A percentile compares a stretch with the other conserved stretches of the same genome.
phyloP scores from a whole-genome alignment of 2,329 filamentous ascomycete species.

The Cladosporium cucumerinum region DNA sequence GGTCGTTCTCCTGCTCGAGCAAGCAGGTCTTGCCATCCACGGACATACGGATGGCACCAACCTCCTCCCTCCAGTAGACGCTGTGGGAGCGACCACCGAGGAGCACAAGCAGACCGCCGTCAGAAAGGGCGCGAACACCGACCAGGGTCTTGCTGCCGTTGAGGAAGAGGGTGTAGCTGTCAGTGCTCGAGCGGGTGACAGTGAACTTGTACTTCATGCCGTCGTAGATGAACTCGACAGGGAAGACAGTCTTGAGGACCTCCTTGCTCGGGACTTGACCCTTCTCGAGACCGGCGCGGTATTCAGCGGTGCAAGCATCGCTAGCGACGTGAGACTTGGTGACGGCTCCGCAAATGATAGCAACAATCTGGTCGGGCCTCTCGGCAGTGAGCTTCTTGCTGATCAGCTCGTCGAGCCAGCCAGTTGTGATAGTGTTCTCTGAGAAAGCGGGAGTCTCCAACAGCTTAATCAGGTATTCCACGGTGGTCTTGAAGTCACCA shows the following conservation, averaged over 20 bases:
- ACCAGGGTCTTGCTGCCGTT: constrained; percentile 96
- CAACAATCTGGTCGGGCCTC: constrained; percentile 86
- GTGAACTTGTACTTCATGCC: constrained; percentile 97
- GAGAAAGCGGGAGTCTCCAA: constrained; percentile 97
- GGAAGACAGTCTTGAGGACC: constrained; percentile 94
- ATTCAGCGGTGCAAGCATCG: constrained; percentile 82
- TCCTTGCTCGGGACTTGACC: constrained; percentile 97
- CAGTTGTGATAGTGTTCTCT: constrained; percentile 98
- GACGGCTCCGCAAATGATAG: constrained; percentile 91
- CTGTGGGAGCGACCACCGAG: constrained; percentile 93
- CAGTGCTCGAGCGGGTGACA: constrained; percentile 82
- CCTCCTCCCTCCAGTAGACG: constrained; percentile 99
- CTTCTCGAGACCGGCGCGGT: constrained; percentile 85
- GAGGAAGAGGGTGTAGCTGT: constrained; percentile 98
- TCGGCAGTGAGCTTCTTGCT: constrained; percentile 96
- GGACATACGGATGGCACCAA: constrained; percentile 89
- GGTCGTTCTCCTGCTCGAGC: constrained; percentile 97
- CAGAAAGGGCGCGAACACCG: constrained; percentile 85
- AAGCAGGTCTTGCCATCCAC: constrained; percentile 98
- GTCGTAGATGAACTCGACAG: constrained; percentile 98
- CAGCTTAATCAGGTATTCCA: constrained; percentile 98
- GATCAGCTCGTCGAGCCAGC: constrained; percentile 98
- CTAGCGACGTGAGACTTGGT: constrained; percentile 95
- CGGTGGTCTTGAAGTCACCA: constrained; percentile 97
- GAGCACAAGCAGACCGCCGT: constrained; percentile 88